Evolutionary conservation across 345 rosid species (phyloP).

Genomic region (Gynandropsis gynandra): DNA sequence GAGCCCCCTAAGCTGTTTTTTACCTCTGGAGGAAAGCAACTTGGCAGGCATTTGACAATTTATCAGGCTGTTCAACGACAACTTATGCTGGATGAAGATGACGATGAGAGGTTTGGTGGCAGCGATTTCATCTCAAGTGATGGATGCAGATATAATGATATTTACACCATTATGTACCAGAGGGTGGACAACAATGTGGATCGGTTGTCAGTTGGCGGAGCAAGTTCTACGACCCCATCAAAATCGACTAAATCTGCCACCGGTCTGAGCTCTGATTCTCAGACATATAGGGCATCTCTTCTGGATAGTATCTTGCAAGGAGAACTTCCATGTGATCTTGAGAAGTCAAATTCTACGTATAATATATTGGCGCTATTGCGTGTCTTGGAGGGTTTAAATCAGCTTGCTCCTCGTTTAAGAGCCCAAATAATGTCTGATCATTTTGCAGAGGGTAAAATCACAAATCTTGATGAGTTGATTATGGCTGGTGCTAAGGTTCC

Average conservation of each 20-base stretch:
- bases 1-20: slow-evolving; percentile 78
- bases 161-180: slow-evolving; percentile 85
- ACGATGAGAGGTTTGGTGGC: slow-evolving; percentile 79
- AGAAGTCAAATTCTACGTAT: slow-evolving; percentile 86
- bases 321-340: slow-evolving; percentile 91
- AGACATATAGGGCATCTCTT: slow-evolving; percentile 49
- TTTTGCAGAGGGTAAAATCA: slow-evolving; percentile 64
- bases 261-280: slow-evolving; percentile 42
- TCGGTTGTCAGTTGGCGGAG: slow-evolving; percentile 54
- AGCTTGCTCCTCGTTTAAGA: slow-evolving; percentile 82
- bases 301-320: slow-evolving; percentile 87
- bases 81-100: slow-evolving; percentile 83
- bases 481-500: slow-evolving; percentile 50
- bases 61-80: slow-evolving; percentile 98
- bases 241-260: slow-evolving; percentile 51
- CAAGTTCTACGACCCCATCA: slow-evolving; percentile 40
- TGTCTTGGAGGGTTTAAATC: slow-evolving; percentile 88
- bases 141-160: slow-evolving; percentile 80
- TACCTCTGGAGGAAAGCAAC: slow-evolving; percentile 85
- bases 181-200: slow-evolving; percentile 78
- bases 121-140: slow-evolving; percentile 80
- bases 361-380: slow-evolving; percentile 76
- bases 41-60: slow-evolving; percentile 85
- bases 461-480: slow-evolving; percentile 47
- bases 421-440: slow-evolving; percentile 50